Base-by-base conservation (phyloP, 2,329 filamentous ascomycete species). In the Sporothrix pallida region DNA sequence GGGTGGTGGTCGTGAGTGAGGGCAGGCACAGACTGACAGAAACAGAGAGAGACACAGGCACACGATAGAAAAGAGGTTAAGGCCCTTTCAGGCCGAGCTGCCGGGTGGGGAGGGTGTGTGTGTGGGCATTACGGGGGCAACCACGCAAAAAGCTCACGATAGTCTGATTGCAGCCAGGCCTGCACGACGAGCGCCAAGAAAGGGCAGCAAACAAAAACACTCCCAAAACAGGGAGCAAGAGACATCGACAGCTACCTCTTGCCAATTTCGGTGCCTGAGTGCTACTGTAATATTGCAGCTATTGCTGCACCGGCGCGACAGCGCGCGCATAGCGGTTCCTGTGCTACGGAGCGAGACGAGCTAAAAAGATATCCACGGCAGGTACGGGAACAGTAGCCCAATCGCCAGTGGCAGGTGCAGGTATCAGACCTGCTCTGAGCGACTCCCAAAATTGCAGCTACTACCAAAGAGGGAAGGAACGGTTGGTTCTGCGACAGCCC, bases 111-210 rank as follows among this genome's bases (percentile, higher is more conserved):
- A 65, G 42, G 48, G 60, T 26, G 60, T 48, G 62, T 26, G 60
- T 46, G 60, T 65, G 73, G 46, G 56, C 42, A 69, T 70, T 74
- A 72, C 70, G 73, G 73, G 72, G 73, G 56, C 73, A 74, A 70
- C 73, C 54, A 58, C 60, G 70, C 44, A 65, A 74, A 74, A 37
- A 62, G 73, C 56, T 74, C 63, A 70, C 70, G 54, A 72, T 62
- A 58, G 70, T 74, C 23, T 42, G 46, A 50, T 67, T 70, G 23
- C 62, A 31, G 31, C 26, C 31, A 20, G 48, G 20, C 63, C 37
- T 48, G 37, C 17, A 42, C 65, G 46, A 13, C 48, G 37, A 42
- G 54, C 37, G 60, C 60, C 70, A 72, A 63, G 70, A 65, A 23
- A 56, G 48, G 42, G 62, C 71, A 58, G 50, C 8, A 63, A 44